Evolutionary conservation across 306 rosid species (phyloP), one percentile per base, ranked within the genome.

Genomic region (Cyclanthera cordifolia): DNA sequence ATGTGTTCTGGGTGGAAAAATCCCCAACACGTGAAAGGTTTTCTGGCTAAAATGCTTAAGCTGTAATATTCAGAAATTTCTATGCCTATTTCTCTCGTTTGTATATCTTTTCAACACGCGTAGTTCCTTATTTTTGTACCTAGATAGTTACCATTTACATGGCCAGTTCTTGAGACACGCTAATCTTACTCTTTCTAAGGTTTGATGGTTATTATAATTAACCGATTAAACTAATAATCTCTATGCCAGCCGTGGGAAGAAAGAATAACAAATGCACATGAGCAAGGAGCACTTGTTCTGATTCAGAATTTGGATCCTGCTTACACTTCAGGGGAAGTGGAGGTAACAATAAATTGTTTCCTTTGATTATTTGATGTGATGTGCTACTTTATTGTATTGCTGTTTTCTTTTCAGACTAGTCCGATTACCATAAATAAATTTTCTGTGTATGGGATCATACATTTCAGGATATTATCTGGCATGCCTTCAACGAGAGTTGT

Each of bases 191-290:
- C 34, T 52, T 34, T 52, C 23, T 70, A 48, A 28, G 46, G 25
- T 28, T 47, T 25, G 46, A 49, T 23, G 15, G 24, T 54, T 9
- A 34, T 32, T 60, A 17, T 34, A 30, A 21, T 52, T 13, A 53
- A 70, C 51, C 52, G 12, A 53, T 5, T 71, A 10, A 41, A 56
- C 66, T 56, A 6, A 57, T 45, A 53, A 45, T 78, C 9, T 46
- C 72, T 46, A 69, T 82, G 77, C 72, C 87, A 90, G 99, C 77
- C 90, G 48, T 88, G 97, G 99, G 95, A 88, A 77, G 99, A 90
- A 59, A 78, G 64, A 65, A 39, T 90, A 79, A 77, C 77, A 77
- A 39, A 53, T 68, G 91, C 97, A 30, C 53, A 84, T 63, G 85
- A 85, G 53, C 89, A 86, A 74, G 84, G 95, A 49, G 83, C 66